These are phyloP conservation scores for Cladochytrium replicatum DNA, from an alignment of 192 early-diverging fungal genomes.

Conservation along the genomic window DNA sequence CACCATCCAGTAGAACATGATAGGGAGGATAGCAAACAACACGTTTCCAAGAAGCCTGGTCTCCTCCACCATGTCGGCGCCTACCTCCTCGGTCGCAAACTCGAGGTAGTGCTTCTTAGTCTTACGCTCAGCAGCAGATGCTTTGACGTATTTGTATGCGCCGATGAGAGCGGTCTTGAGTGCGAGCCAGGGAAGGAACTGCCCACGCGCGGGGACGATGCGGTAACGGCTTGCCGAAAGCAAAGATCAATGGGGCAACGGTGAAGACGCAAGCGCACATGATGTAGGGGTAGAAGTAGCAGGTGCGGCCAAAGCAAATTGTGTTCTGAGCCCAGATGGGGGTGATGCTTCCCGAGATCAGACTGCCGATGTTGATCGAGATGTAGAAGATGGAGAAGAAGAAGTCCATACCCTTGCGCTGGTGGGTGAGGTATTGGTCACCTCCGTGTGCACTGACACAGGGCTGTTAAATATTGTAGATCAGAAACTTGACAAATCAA, in stretches of 20 bases:
- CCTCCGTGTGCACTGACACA: conserved; percentile 45
- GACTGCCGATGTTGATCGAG: conserved; percentile 49
- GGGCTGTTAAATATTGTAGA: no score
- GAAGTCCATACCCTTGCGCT: conserved; percentile 31
- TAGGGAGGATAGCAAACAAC: no score
- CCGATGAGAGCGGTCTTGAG: conserved; percentile 20
- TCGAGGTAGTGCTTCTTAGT: background rate
- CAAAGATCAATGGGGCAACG: conserved; percentile 34
- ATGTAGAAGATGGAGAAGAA: conserved; percentile 45
- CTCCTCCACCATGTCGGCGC: no score
- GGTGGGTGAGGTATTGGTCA: conserved; percentile 43
- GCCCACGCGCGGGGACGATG: conserved; percentile 49
- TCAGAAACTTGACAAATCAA: no score
- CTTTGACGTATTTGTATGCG: conserved; percentile 1
- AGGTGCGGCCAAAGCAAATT: conserved; percentile 28
- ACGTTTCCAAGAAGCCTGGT: no score
- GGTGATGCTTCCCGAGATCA: conserved; percentile 37
- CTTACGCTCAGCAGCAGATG: background rate
- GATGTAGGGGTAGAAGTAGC: conserved; percentile 35
- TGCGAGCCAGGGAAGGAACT: conserved; percentile 40
- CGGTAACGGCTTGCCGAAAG: conserved; percentile 45
- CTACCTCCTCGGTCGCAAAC: no score
- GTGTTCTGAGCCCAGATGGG: conserved; percentile 26
- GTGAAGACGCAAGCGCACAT: conserved; percentile 33
- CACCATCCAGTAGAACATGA: no score